A percentile compares a stretch with the other conserved stretches of the same genome.
These are phyloP conservation scores for Apiotrichum laibachii DNA, from an alignment of 1,284 basidiomycete genomes.

Conservation along the genomic window DNA sequence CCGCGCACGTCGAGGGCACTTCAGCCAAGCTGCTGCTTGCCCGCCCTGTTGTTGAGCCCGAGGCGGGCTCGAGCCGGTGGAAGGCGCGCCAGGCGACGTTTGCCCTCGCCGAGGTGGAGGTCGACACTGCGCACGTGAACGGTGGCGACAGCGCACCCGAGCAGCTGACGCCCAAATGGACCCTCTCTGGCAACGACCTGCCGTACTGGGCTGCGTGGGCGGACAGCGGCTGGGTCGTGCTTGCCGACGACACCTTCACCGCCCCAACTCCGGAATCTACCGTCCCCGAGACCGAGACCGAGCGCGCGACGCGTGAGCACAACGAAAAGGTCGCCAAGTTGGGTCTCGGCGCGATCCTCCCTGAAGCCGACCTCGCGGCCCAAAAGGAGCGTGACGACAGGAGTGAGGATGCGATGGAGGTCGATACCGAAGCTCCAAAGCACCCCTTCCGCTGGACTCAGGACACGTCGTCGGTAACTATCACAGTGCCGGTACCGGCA, in stretches of 20 bases:
- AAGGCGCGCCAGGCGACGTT: constrained; percentile 27
- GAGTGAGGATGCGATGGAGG: constrained; percentile 12
- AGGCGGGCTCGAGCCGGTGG: constrained; percentile 8
- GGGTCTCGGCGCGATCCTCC: constrained; percentile 34
- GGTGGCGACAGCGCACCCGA: constrained; percentile 41
- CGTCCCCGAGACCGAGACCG: constrained; percentile 16
- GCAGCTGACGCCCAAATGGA: constrained; percentile 59
- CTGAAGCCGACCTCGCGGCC: constrained; percentile 1
- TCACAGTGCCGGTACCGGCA: constrained; percentile 76
- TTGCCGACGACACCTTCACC: constrained; percentile 31
- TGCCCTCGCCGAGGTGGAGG: constrained; percentile 37
- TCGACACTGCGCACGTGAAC: constrained; percentile 23
- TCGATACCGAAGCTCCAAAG: constrained; percentile 4
- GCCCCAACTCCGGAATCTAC: not conserved
- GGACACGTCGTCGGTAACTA: constrained; percentile 71
- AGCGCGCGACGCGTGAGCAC: constrained; percentile 18
- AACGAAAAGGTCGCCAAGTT: constrained; percentile 23
- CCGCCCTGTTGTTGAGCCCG: constrained; percentile 18
- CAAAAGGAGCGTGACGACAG: constrained; percentile 3
- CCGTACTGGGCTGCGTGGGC: constrained; percentile 55
- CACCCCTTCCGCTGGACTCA: constrained; percentile 90
- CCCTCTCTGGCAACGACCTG: constrained; percentile 65
- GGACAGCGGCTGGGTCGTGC: constrained; percentile 37
- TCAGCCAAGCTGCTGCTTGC: constrained; percentile 29
- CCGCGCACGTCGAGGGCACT: constrained; percentile 21